Conservation (phyloP, 2,329 filamentous ascomycete genomes). For the Ophiostoma montium region DNA sequence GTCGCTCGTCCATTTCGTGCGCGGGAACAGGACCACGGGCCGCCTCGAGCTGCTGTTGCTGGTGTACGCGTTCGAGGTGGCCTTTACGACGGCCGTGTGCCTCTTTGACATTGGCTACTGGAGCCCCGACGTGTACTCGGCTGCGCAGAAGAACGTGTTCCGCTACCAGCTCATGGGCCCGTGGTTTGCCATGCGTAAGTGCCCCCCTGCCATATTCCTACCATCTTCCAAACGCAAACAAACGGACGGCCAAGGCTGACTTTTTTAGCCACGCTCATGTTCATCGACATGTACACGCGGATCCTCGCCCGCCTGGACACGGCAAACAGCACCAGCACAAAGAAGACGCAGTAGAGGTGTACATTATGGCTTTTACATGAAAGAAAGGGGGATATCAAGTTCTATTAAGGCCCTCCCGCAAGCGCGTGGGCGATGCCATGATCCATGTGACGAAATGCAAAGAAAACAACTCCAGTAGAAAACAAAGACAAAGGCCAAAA, state of each 20-base stretch:
- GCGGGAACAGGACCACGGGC: slow-evolving; percentile 20
- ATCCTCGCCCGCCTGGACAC: slow-evolving; percentile 27
- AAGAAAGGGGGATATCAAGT: not conserved
- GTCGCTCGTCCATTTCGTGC: slow-evolving; percentile 27
- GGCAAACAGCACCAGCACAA: slow-evolving; percentile 21
- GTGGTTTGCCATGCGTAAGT: slow-evolving; percentile 40
- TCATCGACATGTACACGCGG: slow-evolving; percentile 40
- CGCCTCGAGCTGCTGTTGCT: slow-evolving; percentile 35
- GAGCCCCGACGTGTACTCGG: slow-evolving; percentile 30
- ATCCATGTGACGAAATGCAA: not conserved
- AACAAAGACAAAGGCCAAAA: not conserved
- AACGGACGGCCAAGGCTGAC: not conserved
- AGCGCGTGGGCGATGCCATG: not conserved
- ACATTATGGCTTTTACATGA: not conserved
- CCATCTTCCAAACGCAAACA: not conserved
- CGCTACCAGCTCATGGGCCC: slow-evolving; percentile 36
- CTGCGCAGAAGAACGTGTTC: slow-evolving; percentile 30
- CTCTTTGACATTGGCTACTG: slow-evolving; percentile 35
- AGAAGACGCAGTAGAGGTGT: slow-evolving; percentile 25
- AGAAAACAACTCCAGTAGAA: not conserved
- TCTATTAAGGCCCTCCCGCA: not conserved
- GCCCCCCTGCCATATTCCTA: no score
- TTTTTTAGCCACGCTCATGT: slow-evolving; percentile 32
- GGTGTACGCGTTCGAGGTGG: slow-evolving; percentile 36
- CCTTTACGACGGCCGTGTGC: slow-evolving; percentile 36